Evolutionary conservation across 2,329 filamentous ascomycete species (phyloP).

Genomic region (Fusarium goolgardi): DNA sequence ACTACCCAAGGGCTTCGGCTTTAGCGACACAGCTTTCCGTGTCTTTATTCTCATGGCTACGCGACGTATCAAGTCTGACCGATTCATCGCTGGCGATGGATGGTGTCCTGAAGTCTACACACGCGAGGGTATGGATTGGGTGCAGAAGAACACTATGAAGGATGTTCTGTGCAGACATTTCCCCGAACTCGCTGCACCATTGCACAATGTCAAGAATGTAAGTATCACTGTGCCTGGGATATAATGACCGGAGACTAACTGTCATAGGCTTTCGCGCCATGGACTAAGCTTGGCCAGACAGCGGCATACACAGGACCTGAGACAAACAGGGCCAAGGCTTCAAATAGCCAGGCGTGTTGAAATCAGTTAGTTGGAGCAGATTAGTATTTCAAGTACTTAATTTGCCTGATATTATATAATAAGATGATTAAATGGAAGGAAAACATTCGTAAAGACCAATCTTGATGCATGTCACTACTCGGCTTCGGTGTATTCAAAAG

Average conservation of each 20-base stretch:
- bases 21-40: slow-evolving; percentile 28
- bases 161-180: slow-evolving; percentile 31
- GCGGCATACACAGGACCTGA: slow-evolving; percentile 15
- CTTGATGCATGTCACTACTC: no score
- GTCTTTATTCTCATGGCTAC: slow-evolving; percentile 33
- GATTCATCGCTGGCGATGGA: slow-evolving; percentile 22
- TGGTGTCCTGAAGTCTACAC: slow-evolving; percentile 36
- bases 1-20: slow-evolving; percentile 19
- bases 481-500: no score
- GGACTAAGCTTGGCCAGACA: slow-evolving; percentile 28
- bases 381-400: no score
- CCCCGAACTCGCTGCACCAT: slow-evolving; percentile 21
- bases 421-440: no score
- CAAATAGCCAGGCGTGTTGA: rapidly evolving
- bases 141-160: slow-evolving; percentile 31
- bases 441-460: no score
- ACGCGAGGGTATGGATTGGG: slow-evolving; percentile 25
- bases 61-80: slow-evolving; percentile 29
- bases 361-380: no score
- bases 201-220: slow-evolving; percentile 21
- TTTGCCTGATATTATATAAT: no score
- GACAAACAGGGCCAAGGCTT: slow-evolving; percentile 16
- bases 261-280: slow-evolving; percentile 26
- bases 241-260: no score
- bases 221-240: no score